phyloP scores from a whole-genome alignment of 1,284 basidiomycete species.

The Hemileia vastatrix region DNA sequence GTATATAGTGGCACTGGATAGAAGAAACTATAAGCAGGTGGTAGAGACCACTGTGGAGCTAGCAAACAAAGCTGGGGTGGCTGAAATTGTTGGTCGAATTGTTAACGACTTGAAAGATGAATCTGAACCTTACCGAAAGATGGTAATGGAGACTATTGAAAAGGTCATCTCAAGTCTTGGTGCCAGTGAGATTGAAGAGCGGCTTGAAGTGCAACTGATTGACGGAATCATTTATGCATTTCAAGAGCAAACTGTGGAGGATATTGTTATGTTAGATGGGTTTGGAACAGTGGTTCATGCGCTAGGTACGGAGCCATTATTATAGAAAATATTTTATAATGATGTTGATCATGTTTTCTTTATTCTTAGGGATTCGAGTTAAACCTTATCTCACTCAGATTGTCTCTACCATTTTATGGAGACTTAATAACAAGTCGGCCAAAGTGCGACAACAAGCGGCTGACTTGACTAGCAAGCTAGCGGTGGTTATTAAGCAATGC shows the following conservation, averaged over 20 bases:
- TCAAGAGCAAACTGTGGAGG: slow-evolving; percentile 98
- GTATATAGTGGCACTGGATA: slow-evolving; percentile 82
- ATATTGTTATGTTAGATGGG: slow-evolving; percentile 97
- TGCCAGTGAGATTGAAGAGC: slow-evolving; percentile 91
- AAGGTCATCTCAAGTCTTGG: slow-evolving; percentile 87
- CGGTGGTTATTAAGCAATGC: slow-evolving; percentile 96
- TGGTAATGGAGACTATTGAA: slow-evolving; percentile 99
- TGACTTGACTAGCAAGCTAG: slow-evolving; percentile 85
- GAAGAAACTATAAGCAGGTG: slow-evolving; percentile 90
- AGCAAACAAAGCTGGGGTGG: slow-evolving; percentile 88
- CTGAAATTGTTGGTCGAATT: slow-evolving; percentile 87
- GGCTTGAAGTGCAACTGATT: slow-evolving; percentile 83
- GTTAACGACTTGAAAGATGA: slow-evolving; percentile 84
- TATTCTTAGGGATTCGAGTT: slow-evolving; percentile 66
- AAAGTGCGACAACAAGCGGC: slow-evolving; percentile 99
- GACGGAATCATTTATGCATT: slow-evolving; percentile 99
- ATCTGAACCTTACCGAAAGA: slow-evolving; percentile 88
- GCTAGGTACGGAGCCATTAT: slow-evolving; percentile 50
- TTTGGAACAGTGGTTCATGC: slow-evolving; percentile 96
- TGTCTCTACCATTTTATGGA: slow-evolving; percentile 98
- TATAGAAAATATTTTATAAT: neutral
- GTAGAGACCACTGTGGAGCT: slow-evolving; percentile 98
- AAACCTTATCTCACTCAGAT: slow-evolving; percentile 98
- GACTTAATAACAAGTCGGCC: slow-evolving; percentile 96
- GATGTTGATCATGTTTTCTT: neutral